phyloP scores from a whole-genome alignment of 768 basidiomycete genomes.

The Trametes cubensis region DNA sequence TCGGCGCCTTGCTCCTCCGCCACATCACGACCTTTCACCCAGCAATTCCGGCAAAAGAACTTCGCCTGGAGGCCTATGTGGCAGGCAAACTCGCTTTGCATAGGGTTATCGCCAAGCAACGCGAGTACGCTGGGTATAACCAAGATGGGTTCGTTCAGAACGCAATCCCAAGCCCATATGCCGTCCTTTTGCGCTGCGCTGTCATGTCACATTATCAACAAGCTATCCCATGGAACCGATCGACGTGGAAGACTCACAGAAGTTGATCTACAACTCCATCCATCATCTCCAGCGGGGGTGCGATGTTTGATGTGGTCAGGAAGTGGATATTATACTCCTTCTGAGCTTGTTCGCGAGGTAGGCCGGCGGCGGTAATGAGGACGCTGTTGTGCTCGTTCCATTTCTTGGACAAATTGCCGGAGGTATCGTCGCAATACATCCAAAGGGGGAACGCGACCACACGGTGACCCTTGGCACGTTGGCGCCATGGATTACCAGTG shows the following conservation, averaged over 20 bases:
- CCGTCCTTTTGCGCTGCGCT: slow-evolving; percentile 35
- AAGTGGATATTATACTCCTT: slow-evolving; percentile 45
- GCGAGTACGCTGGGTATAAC: slow-evolving; percentile 20
- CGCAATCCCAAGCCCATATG: slow-evolving; percentile 45
- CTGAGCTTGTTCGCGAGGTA: slow-evolving; percentile 35
- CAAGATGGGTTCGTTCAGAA: slow-evolving; percentile 11
- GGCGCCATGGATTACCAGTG: too few relatives aligned
- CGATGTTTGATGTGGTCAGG: slow-evolving; percentile 44
- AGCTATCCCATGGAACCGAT: too few relatives aligned
- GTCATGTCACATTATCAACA: too few relatives aligned
- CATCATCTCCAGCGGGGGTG: slow-evolving; percentile 47
- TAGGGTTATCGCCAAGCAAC: slow-evolving; percentile 47
- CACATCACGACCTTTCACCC: slow-evolving; percentile 34
- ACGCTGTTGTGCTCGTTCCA: slow-evolving; percentile 51
- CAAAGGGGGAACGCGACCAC: too few relatives aligned
- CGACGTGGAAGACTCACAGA: slow-evolving; percentile 41
- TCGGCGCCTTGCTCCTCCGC: neutral
- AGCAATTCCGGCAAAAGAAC: slow-evolving; percentile 45
- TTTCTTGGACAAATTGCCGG: too few relatives aligned
- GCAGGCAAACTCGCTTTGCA: slow-evolving; percentile 47
- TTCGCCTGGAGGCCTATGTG: slow-evolving; percentile 46
- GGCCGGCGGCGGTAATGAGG: slow-evolving; percentile 41
- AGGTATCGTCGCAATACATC: too few relatives aligned
- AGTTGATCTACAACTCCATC: slow-evolving; percentile 33
- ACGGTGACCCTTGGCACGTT: too few relatives aligned